phyloP scores from a whole-genome alignment of 495 filamentous ascomycete genomes.

The Penicillium soppii region DNA sequence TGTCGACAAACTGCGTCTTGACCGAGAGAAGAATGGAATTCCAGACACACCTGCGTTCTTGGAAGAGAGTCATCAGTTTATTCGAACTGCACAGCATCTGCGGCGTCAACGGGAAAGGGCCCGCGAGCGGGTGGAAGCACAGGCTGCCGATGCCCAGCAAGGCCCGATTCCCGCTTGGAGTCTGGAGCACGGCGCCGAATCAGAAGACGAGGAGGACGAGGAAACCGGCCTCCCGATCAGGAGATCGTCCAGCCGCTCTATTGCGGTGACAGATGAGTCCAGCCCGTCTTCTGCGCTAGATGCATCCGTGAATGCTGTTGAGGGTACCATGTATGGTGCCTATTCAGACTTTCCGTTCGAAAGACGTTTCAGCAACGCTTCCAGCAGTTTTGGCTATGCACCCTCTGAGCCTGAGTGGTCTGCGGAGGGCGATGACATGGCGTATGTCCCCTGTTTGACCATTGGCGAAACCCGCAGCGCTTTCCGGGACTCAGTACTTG shows the following conservation, averaged over 20 bases:
- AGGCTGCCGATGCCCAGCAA: conserved; percentile 43
- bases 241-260: conserved; percentile 37
- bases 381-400: conserved; percentile 50
- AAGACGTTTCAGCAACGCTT: conserved; percentile 46
- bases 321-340: conserved; percentile 73
- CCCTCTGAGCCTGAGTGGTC: conserved; percentile 57
- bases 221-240: conserved; percentile 35
- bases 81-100: conserved; percentile 54
- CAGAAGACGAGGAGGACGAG: conserved; percentile 54
- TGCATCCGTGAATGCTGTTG: conserved; percentile 55
- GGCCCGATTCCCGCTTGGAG: conserved; percentile 64
- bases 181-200: conserved; percentile 73
- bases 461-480: conserved; percentile 79
- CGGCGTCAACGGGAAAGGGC: conserved; percentile 57
- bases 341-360: conserved; percentile 59
- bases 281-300: conserved; percentile 49
- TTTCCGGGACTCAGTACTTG: conserved; percentile 91
- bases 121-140: conserved; percentile 51
- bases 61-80: conserved; percentile 63
- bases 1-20: conserved; percentile 76
- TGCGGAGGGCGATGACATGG: conserved; percentile 70
- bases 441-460: conserved; percentile 88
- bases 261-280: conserved; percentile 30
- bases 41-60: conserved; percentile 48
- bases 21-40: conserved; percentile 66